Evolutionary conservation across 345 rosid species (phyloP).

Genomic region (Pistacia vera): DNA sequence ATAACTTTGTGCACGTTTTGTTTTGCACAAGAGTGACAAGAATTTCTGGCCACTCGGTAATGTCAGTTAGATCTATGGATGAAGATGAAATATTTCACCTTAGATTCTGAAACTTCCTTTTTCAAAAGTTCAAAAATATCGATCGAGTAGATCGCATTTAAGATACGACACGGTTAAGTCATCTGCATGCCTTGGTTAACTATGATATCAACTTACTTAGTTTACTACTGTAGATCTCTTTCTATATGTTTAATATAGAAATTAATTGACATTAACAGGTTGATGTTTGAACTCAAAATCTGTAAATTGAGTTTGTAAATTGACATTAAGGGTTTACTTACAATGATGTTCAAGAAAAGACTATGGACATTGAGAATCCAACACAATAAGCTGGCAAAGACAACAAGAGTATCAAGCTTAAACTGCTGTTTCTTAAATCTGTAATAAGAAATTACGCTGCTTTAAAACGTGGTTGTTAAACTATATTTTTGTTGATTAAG

Average conservation of each 20-base stretch:
- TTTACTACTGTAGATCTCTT: no score
- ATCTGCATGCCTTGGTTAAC: no score
- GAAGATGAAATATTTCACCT: not conserved
- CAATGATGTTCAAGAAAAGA: no score
- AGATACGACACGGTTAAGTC: no score
- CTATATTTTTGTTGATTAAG: no score
- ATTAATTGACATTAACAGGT: not conserved
- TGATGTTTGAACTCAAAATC: not conserved
- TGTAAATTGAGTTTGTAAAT: not conserved
- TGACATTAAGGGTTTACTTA: no score
- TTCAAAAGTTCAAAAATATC: no score
- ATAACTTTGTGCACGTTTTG: not conserved
- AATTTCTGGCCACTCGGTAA: not conserved
- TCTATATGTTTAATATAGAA: no score
- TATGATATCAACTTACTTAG: no score
- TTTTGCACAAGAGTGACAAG: not conserved
- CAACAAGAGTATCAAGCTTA: not conserved
- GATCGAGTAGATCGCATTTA: no score
- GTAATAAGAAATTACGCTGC: not conserved
- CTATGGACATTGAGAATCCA: not conserved
- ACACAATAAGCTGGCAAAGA: not conserved
- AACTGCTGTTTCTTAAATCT: not conserved
- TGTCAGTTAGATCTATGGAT: no score
- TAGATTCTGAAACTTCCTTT: not conserved
- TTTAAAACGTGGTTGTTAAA: not conserved